Base-by-base conservation (phyloP, 306 rosid genomes). In the Rosa multiflora region DNA sequence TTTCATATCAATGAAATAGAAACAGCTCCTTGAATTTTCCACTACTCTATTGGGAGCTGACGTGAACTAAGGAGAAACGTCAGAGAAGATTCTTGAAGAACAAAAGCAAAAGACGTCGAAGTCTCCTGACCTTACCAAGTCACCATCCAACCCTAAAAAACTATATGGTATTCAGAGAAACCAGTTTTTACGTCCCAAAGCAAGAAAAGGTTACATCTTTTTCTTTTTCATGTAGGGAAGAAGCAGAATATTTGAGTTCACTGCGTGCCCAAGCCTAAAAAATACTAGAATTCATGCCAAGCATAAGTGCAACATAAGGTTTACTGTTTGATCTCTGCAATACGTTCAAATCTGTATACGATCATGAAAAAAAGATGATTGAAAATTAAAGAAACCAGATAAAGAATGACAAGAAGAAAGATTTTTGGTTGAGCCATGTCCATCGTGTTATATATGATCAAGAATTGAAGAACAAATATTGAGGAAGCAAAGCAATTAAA, bases 71-170 rank as follows among this genome's bases (percentile, higher is more conserved):
- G 42, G 21, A 62, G 26, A 63, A 56, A 18, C 17, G 53, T 37
- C 47, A 12, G 3, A 14, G 82, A 78, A 69, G n/a, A 55, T 83
- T 74, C 80, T 32, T 47, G 75, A 82, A 72, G 26, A 72, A 20
- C 29, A 42, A 35, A 3, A 59, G 43, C 55, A 51, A 51, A 26
- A 42, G 43, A 51, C 13, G 62, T n/a, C 49, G 48, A 39, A 46
- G 48, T 55, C 55, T 51, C 74, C 29, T n/a, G 68, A 14, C 6
- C 29, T n/a, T 18, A 18, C 10, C 17, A 8, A 64, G 26, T 40
- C 49, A 51, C 83, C 67, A 74, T 23, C 17, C 66, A 23, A 13
- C 68, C 56, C 8, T 37, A 42, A 21, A 1, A 69, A 35, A 56
- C 20, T 6, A 26, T 11, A 70, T 70, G 3, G 37, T 32, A 32